Base-by-base conservation (phyloP, 192 early-diverging fungal genomes). In the Rhizophagus sp. region DNA sequence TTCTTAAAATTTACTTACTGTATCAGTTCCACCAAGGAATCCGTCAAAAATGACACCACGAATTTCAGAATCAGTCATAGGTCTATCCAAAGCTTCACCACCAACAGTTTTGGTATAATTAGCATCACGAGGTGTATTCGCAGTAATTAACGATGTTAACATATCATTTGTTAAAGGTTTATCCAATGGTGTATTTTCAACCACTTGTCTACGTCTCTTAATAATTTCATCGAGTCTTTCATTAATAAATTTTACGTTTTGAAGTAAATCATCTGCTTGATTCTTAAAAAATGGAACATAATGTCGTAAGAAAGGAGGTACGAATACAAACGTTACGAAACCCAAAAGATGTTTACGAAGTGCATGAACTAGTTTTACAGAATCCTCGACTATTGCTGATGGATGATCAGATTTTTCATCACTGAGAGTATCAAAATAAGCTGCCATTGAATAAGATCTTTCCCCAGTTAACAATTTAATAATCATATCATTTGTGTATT, bases 1-100 rank as follows among this genome's bases (percentile, higher is more conserved):
- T 19, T 9, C 19, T 63, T 36, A 3, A 15, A 24, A 27, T 10
- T 25, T 27, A 64, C 17, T 64, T 76, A 76, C 75, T 27, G 75
- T 63, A 63, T 76, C 61, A 63, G 39, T 76, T 34, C 27, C 61
- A 62, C 36, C 75, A 63, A 33, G 4, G 9, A 76, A 34, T 15
- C 27, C 39, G 12, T 76, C 75, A 64, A 76, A 6, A 11, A 76
- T 17, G n/a, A 12, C 25, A 24, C 41, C 61, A 39, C 62, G 0
- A 34, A 76, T 76, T 64, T 76, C 75, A 34, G 17, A 5, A 62
- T 76, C 61, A 24, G 57, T 76, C 34, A 76, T 4, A 41, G 39
- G 39, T 41, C 39, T 41, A 41, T 41, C 5, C 39, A 41, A 41
- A 10, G 62, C 11, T n/a, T 62, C 62, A 4, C 47, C 62, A 41